phyloP scores from a whole-genome alignment of 331 rosid genomes.

The Arachis monticola region DNA sequence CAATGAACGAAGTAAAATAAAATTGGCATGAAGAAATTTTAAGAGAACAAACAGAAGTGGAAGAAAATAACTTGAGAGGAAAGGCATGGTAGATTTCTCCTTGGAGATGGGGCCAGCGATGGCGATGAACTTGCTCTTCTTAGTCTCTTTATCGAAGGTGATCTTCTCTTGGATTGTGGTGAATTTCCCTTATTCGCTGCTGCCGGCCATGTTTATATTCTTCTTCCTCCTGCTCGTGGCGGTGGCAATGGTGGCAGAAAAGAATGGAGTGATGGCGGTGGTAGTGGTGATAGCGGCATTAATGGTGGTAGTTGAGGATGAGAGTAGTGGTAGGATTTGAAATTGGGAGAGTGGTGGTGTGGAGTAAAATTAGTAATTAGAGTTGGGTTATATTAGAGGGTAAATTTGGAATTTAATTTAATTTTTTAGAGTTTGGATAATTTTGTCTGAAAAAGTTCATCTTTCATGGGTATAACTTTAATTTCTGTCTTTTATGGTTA shows the following conservation, averaged over 20 bases:
- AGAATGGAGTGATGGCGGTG: no score
- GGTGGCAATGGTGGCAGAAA: slow-evolving; percentile 22
- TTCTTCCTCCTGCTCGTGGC: slow-evolving; percentile 31
- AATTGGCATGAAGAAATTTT: not conserved
- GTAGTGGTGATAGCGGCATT: no score
- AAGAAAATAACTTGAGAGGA: slow-evolving; percentile 58
- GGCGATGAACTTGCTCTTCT: slow-evolving; percentile 94
- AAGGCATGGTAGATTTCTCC: slow-evolving; percentile 72
- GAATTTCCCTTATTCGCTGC: slow-evolving; percentile 50
- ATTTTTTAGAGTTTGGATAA: no score
- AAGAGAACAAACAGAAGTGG: not conserved
- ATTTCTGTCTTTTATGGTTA: no score
- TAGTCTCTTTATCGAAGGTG: slow-evolving; percentile 67
- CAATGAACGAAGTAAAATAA: slow-evolving; percentile 4
- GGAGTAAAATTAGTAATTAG: no score
- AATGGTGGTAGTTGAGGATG: no score
- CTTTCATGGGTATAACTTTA: no score
- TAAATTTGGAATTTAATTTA: no score
- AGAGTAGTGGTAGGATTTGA: no score
- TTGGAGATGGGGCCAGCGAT: slow-evolving; percentile 73
- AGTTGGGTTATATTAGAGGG: no score
- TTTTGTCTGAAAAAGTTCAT: no score
- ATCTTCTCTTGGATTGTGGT: slow-evolving; percentile 70
- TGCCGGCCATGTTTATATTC: slow-evolving; percentile 52
- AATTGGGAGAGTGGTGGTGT: no score